Evolutionary conservation across 306 rosid genomes (phyloP).

Genomic region (Cyclanthera cordifolia): DNA sequence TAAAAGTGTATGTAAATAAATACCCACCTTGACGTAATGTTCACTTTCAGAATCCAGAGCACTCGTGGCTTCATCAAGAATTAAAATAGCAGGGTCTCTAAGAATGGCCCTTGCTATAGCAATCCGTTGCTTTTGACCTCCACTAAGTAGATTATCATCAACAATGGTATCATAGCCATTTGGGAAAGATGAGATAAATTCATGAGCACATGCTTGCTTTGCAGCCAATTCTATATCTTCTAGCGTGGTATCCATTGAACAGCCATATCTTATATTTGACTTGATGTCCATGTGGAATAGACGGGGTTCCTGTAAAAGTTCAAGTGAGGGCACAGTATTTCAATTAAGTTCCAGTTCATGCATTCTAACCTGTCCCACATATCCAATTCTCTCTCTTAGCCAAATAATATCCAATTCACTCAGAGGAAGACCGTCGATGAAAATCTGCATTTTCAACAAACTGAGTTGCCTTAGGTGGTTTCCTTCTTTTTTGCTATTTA

Average conservation of each 20-base stretch:
- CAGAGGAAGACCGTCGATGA: constrained; percentile 29
- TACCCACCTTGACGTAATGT: constrained; percentile 25
- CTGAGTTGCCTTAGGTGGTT: background rate
- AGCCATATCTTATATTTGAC: constrained; percentile 35
- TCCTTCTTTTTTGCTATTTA: constrained; percentile 7
- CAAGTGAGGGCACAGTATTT: constrained; percentile 10
- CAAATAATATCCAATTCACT: constrained; percentile 32
- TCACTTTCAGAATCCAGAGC: constrained; percentile 39
- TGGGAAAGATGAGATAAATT: constrained; percentile 34
- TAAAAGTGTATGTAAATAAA: background rate
- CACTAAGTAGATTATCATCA: constrained; percentile 33
- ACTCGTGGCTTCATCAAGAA: constrained; percentile 46
- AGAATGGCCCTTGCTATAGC: constrained; percentile 42
- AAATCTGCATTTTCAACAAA: constrained; percentile 23
- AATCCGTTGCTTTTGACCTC: constrained; percentile 47
- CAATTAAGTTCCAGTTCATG: constrained; percentile 2
- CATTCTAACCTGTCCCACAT: constrained; percentile 31
- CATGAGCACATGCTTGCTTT: constrained; percentile 30
- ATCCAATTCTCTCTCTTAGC: constrained; percentile 36
- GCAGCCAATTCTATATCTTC: constrained; percentile 39
- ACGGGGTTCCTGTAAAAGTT: constrained; percentile 34
- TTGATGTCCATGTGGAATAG: constrained; percentile 32
- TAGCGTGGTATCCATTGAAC: constrained; percentile 18
- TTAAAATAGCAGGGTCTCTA: constrained; percentile 35
- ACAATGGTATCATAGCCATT: constrained; percentile 36